Conservation (phyloP, 225 moss, liverwort and hornwort genomes). For the Thuidium tamariscinum region DNA sequence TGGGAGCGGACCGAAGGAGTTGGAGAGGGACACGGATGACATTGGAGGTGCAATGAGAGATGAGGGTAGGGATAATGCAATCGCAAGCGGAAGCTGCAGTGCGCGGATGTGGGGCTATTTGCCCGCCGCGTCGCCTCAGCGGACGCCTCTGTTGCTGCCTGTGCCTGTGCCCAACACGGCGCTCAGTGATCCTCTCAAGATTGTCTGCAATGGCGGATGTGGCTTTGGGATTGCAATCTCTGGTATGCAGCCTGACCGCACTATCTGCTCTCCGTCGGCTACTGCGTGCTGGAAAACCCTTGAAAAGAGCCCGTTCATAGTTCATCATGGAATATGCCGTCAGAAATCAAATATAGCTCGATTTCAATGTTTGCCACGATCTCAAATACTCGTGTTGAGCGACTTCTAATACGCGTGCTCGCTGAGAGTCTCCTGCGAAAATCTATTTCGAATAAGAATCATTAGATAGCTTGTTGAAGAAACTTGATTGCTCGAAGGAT, state of each 20-base stretch:
- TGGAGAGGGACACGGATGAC: neutral
- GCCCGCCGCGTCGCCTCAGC: conserved; percentile 49
- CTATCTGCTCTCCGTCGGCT: neutral
- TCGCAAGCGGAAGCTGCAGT: neutral
- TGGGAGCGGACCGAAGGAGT: neutral
- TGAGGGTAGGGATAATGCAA: conserved; percentile 3
- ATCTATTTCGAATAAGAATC: neutral
- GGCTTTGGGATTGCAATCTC: conserved; percentile 77
- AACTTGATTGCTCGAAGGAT: neutral
- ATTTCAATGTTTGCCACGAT: neutral
- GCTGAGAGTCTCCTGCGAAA: neutral
- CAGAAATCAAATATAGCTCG: neutral
- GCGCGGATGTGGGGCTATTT: conserved; percentile 83
- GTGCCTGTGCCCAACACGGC: conserved; percentile 20
- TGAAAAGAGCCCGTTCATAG: neutral
- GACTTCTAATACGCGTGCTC: neutral
- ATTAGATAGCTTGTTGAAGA: neutral
- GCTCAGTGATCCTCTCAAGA: conserved; percentile 28
- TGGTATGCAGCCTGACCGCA: conserved; percentile 35
- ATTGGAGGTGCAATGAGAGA: conserved; percentile 26
- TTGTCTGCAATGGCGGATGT: conserved; percentile 73
- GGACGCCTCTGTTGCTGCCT: conserved; percentile 44
- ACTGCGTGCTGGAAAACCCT: neutral
- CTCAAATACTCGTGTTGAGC: neutral
- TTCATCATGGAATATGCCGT: neutral